Percentiles rank a stretch among this genome's conserved stretches.
Conservation (phyloP, 1,284 basidiomycete genomes). For the Waitea zeae region DNA sequence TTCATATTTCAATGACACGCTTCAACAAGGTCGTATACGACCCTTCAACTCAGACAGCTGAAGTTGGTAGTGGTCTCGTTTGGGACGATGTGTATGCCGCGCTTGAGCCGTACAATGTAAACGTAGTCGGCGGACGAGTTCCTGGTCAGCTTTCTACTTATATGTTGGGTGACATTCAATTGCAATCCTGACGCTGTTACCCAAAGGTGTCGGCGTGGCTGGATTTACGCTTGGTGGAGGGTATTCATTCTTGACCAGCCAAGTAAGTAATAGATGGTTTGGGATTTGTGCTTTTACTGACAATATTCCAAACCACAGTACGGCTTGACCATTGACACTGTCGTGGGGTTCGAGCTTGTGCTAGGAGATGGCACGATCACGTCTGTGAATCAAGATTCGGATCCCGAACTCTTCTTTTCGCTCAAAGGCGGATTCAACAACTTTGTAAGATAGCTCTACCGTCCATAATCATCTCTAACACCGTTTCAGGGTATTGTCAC, state of each 20-base stretch:
- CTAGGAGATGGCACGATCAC: conserved; percentile 20
- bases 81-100: conserved; percentile 1
- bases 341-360: conserved; percentile 20
- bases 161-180: not conserved
- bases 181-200: not conserved
- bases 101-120: not conserved
- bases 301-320: conserved; percentile 22
- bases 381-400: conserved; percentile 10
- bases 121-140: conserved; percentile 1
- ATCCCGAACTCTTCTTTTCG: conserved; percentile 21
- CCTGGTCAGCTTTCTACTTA: not conserved
- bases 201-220: conserved; percentile 5
- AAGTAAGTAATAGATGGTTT: not conserved
- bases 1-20: conserved; percentile 1
- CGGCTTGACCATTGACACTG: conserved; percentile 25
- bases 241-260: conserved; percentile 5
- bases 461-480: no score
- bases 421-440: conserved; percentile 42
- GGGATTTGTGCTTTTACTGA: no score
- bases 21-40: not conserved
- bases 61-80: not conserved
- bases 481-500: conserved; percentile 50
- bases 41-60: not conserved
- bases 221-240: conserved; percentile 2
- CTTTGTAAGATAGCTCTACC: no score